A percentile compares a stretch with the other conserved stretches of the same genome.
Evolutionary conservation across 1,139 yeast genomes (phyloP).

Genomic region (Suhomyces yuchorum): DNA sequence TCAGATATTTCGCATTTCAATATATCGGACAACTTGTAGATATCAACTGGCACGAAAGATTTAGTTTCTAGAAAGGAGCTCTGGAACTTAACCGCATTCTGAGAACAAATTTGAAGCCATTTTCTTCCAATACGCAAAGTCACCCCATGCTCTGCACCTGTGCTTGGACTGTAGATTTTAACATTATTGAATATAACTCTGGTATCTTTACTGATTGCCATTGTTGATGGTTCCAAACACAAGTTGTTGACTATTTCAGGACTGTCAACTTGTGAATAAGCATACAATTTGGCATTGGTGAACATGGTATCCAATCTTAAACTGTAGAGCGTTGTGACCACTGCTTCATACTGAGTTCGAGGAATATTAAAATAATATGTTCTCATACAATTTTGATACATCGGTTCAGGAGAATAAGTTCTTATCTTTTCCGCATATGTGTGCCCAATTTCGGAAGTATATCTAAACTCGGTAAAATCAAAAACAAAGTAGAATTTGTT

Average conservation of each 20-base stretch:
- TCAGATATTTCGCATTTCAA: conserved; percentile 53
- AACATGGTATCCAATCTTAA: conserved; percentile 21
- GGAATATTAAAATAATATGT: conserved; percentile 67
- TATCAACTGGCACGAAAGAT: conserved; percentile 53
- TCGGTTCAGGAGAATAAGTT: conserved; percentile 49
- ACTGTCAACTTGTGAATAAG: conserved; percentile 51
- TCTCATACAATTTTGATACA: conserved; percentile 55
- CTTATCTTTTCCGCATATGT: conserved; percentile 35
- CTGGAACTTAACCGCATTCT: conserved; percentile 27
- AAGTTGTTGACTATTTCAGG: conserved; percentile 49
- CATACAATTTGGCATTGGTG: conserved; percentile 28
- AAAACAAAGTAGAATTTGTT: conserved; percentile 61
- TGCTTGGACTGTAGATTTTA: conserved; percentile 45
- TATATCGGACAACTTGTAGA: conserved; percentile 53
- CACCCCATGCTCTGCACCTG: conserved; percentile 46
- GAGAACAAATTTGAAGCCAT: conserved; percentile 60
- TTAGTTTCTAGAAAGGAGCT: conserved; percentile 28
- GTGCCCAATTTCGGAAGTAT: conserved; percentile 33
- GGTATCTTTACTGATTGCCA: conserved; percentile 50
- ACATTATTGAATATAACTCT: conserved; percentile 65
- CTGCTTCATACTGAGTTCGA: conserved; percentile 35
- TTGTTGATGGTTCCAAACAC: conserved; percentile 48
- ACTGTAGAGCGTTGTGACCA: conserved; percentile 30
- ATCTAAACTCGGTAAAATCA: conserved; percentile 68
- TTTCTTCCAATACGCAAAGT: conserved; percentile 70